Conservation (phyloP, 352 stramenopile species). For the Aphanomyces astaci region DNA sequence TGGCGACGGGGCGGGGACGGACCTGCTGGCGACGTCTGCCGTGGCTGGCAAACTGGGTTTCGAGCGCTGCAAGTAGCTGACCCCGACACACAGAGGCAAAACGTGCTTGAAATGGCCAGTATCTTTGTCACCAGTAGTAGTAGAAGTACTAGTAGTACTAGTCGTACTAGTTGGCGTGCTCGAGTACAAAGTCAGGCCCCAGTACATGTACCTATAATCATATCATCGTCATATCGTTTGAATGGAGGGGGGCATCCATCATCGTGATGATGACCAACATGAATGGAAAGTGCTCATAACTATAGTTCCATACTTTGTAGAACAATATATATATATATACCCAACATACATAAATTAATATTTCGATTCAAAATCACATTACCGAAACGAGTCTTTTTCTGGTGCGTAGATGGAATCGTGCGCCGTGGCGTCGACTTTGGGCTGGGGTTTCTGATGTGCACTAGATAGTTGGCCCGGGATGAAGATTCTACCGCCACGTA, state of each 20-base stretch:
- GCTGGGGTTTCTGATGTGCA: constrained; percentile 15
- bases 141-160: background rate
- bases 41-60: background rate
- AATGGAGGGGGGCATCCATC: background rate
- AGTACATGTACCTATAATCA: constrained; percentile 5
- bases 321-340: too few species aligned
- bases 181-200: constrained; percentile 13
- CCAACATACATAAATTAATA: too few species aligned
- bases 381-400: constrained; percentile 13
- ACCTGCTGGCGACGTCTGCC: background rate
- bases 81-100: constrained; percentile 12
- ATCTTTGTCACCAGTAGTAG: too few species aligned
- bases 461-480: background rate
- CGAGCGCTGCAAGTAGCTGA: background rate
- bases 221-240: background rate
- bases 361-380: too few species aligned
- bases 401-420: constrained; percentile 14
- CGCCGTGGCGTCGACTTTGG: background rate
- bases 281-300: background rate
- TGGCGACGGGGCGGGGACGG: background rate
- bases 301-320: too few species aligned
- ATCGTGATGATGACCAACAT: background rate
- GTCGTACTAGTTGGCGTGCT: background rate
- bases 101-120: too few species aligned
- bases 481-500: background rate